Conservation (phyloP, 306 rosid species). For the Fragaria vesca region DNA sequence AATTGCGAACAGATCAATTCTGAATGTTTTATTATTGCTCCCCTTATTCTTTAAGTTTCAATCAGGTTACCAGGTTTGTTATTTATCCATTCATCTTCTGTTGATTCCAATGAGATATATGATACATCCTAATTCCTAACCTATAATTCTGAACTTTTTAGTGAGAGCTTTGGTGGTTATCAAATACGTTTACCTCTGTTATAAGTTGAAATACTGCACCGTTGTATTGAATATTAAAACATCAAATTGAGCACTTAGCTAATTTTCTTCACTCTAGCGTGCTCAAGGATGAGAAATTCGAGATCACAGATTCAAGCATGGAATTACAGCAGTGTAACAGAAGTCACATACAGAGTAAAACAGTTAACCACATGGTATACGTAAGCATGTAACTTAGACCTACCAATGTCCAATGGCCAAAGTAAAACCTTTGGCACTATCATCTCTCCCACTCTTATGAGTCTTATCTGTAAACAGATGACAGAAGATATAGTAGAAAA, state of each 20-base stretch:
- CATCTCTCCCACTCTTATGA: not conserved
- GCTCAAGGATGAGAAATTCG: not conserved
- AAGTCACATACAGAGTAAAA: not conserved
- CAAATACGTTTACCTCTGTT: not conserved
- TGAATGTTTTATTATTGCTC: not conserved
- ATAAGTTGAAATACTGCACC: not conserved
- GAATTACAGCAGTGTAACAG: not conserved
- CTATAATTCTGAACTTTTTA: not conserved
- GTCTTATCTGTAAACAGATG: not conserved
- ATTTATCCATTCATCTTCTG: not conserved
- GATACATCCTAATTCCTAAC: not conserved
- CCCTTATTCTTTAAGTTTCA: not conserved
- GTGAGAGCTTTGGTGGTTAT: not conserved
- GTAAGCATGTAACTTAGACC: not conserved
- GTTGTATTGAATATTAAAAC: not conserved
- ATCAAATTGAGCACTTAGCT: not conserved
- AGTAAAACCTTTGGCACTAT: not conserved
- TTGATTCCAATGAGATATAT: not conserved
- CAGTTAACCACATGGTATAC: not conserved
- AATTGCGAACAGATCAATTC: too few relatives aligned
- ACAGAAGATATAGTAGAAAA: not conserved
- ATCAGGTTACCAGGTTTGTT: not conserved
- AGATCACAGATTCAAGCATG: not conserved
- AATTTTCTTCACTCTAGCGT: not conserved
- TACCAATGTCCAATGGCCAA: not conserved